Base-by-base conservation (phyloP, 75 land plant species). In the Sequoia sempervirens region DNA sequence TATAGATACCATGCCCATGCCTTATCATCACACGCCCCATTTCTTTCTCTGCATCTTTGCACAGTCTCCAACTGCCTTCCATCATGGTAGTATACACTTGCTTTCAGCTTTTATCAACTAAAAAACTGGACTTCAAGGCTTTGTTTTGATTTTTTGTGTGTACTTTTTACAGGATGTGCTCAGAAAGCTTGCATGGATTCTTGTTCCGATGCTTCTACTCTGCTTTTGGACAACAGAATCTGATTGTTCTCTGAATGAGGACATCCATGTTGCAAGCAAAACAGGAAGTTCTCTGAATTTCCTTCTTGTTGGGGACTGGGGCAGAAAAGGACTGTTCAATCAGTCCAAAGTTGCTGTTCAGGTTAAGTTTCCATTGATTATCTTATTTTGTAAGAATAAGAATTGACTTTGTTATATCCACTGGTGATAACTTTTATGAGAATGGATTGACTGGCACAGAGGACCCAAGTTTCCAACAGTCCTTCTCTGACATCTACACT, bases 401-500 rank as follows among this genome's bases (percentile, higher is more conserved):
- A 45, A 4, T 0, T 45, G 88, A 92, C 18, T 97, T 97, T 70
- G 92, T 95, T 20, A 89, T 97, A 4, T 95, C 96, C 7, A 87
- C 91, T 2, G 99, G 99, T 0, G 99, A 97, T 81, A 97, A 97
- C 40, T 95, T 97, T 89, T 97, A 97, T 47, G 91, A 94, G 8
- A 53, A 85, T 47, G 97, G 98, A 37, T 75, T 95, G 61, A 89
- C 73, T 8, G 88, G 92, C 5, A 85, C 84, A 36, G 81, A 91
- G 0, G 99, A 95, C 69, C 80, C 86, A 0, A 81, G 75, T 2
- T 97, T 97, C 74, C 53, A 83, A 13, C 81, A 89, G 2, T 97
- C 97, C 1, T 95, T 94, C 83, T 82, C 91, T 41, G 85, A 89
- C 10, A 84, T 97, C 64, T 97, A 95, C 85, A 95, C 99, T 10